Evolutionary conservation across 305 asterid genomes (phyloP).

Genomic region (Fraxinus paxiana): DNA sequence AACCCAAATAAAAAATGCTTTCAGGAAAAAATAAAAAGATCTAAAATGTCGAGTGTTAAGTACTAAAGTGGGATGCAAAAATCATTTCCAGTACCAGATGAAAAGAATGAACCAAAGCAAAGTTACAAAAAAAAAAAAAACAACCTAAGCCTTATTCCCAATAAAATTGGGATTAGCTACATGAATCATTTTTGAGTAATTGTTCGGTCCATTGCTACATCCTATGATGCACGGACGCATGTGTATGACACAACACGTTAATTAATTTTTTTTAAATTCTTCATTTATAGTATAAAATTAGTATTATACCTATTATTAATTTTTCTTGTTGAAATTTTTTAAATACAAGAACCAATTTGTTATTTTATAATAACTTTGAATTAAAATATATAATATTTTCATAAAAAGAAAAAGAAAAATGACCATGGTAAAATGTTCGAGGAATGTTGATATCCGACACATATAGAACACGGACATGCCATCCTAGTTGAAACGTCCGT

Average conservation of each 20-base stretch:
- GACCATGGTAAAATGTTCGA: background rate
- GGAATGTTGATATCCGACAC: background rate
- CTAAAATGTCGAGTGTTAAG: background rate
- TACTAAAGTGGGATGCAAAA: background rate
- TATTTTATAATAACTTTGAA: background rate
- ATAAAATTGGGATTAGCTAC: background rate
- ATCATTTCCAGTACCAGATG: background rate
- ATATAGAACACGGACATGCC: background rate
- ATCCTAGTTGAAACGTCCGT: background rate
- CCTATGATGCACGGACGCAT: background rate
- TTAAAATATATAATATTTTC: background rate
- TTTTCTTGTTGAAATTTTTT: background rate
- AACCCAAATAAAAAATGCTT: background rate
- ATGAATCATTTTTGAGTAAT: background rate
- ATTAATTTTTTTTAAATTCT: background rate
- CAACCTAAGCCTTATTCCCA: background rate
- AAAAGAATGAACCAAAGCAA: background rate
- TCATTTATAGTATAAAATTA: background rate
- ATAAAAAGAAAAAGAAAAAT: background rate
- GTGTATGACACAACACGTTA: background rate
- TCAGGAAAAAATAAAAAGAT: background rate
- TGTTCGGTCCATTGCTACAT: background rate
- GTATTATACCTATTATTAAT: background rate
- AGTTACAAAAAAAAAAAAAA: background rate
- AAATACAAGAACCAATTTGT: background rate